Base-by-base conservation (phyloP, 192 early-diverging fungal genomes). In the Coemansia sp. region DNA sequence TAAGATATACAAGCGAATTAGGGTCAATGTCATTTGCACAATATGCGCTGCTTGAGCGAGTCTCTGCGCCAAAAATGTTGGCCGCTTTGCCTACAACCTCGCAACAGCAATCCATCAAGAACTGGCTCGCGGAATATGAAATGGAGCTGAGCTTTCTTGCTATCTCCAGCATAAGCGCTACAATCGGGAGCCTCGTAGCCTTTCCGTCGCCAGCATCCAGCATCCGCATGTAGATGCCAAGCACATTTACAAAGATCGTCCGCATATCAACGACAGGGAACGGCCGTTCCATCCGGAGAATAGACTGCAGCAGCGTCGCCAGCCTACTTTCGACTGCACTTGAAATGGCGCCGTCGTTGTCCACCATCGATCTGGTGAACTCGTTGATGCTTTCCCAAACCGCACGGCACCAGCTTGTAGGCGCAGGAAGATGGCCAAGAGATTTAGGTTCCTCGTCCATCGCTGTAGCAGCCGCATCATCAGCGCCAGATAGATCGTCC, bases 361-460 rank as follows among this genome's bases (percentile, higher is more conserved):
- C 46, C 4, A 16, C 31, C 59, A 67, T 16, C 25, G 68, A 67
- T 55, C 59, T 61, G 10, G 74, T 23, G 35, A 77, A 58, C 60
- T 70, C 68, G 16, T 57, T 18, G 10, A 71, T 56, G 20, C 35
- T 58, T 42, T 77, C 74, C 74, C 74, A 77, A 12, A 77, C 60
- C 7, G 68, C 74, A 21, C 74, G 74, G 43, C 68, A 71, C 74
- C 74, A 77, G 61, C 74, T 77, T 5, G 74, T 67, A 21, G 43
- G 65, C 16, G 74, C 74, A 12, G 74, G 69, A 40, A 77, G 58
- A 12, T 69, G 74, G 15, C 56, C 55, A n/a, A 77, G 64, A 29
- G 42, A 37, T 21, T 66, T 60, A 33, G 74, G 74, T 56, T 76
- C 74, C 29, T 76, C 74, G 25, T 42, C 56, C 29, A 56, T 56